Conservation (phyloP, 441 rosid species). For the Flueggea neowawraea region DNA sequence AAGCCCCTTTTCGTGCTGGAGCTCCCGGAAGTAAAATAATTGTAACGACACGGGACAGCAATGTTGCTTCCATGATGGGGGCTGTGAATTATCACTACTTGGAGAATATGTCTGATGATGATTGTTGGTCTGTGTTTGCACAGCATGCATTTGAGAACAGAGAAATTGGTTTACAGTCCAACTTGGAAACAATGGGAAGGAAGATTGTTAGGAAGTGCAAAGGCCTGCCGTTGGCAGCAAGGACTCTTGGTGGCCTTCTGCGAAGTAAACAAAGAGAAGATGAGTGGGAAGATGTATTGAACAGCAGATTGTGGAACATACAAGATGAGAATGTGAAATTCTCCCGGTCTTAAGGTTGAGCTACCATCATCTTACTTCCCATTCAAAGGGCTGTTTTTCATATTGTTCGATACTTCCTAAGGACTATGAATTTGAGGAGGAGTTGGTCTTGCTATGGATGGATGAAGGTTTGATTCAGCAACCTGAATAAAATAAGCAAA, state of each 20-base stretch:
- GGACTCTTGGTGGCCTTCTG: slow-evolving; percentile 16
- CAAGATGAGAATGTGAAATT: slow-evolving; percentile 3
- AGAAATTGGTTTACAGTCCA: not conserved
- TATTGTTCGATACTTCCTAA: slow-evolving; percentile 17
- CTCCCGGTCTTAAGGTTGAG: slow-evolving; percentile 13
- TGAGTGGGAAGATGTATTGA: slow-evolving; percentile 9
- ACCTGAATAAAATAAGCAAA: not conserved
- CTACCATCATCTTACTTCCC: slow-evolving; percentile 10
- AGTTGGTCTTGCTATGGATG: slow-evolving; percentile 19
- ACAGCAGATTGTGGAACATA: slow-evolving; percentile 11
- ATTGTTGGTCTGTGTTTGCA: not conserved
- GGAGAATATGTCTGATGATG: not conserved
- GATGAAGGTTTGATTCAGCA: slow-evolving; percentile 3
- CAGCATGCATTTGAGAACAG: not conserved
- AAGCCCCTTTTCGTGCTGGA: not conserved
- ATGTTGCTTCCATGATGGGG: not conserved
- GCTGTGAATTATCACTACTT: not conserved
- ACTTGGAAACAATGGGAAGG: not conserved
- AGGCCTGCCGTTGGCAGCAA: slow-evolving; percentile 21
- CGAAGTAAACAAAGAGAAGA: not conserved
- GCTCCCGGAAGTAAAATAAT: slow-evolving; percentile 16
- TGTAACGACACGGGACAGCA: slow-evolving; percentile 7
- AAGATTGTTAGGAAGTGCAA: slow-evolving; percentile 4
- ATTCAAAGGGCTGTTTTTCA: slow-evolving; percentile 16
- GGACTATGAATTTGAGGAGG: slow-evolving; percentile 10